Conservation (phyloP, 805 yeast genomes). For the Wickerhamiella qilinensis region DNA sequence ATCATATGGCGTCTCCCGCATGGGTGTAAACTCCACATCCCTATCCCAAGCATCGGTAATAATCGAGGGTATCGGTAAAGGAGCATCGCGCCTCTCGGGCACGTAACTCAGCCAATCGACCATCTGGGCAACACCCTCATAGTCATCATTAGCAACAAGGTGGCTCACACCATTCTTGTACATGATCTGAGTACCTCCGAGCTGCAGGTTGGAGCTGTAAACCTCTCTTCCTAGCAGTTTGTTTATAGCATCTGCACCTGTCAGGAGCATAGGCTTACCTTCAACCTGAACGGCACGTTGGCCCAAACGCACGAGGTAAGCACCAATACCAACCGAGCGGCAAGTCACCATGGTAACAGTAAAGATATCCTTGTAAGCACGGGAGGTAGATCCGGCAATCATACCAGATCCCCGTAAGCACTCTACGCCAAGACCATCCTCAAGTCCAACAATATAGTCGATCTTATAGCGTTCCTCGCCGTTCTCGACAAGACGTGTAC, state of each 20-base stretch:
- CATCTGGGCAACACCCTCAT: conserved; percentile 89
- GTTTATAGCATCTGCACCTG: conserved; percentile 99
- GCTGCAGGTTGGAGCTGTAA: conserved; percentile 87
- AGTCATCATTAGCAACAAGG: conserved; percentile 88
- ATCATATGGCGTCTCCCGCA: conserved; percentile 59
- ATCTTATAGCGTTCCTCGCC: conserved; percentile 76
- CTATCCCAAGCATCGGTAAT: conserved; percentile 82
- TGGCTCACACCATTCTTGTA: conserved; percentile 97
- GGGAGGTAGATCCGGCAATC: conserved; percentile 97
- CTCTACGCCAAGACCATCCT: conserved; percentile 96
- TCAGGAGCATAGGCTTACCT: conserved; percentile 95
- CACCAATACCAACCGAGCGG: conserved; percentile 99
- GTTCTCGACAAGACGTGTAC: conserved; percentile 66
- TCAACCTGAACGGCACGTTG: conserved; percentile 98
- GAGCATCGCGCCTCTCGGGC: conserved; percentile 79
- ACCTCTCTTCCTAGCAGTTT: conserved; percentile 94
- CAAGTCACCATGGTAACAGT: conserved; percentile 98
- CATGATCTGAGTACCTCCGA: conserved; percentile 99
- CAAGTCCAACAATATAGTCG: conserved; percentile 77
- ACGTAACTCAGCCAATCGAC: conserved; percentile 91
- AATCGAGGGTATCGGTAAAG: conserved; percentile 72
- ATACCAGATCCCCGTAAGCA: conserved; percentile 96
- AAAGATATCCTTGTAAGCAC: conserved; percentile 94
- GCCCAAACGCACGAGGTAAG: conserved; percentile 92
- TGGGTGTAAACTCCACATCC: conserved; percentile 67